Evolutionary conservation across 1,139 yeast genomes (phyloP).

Genomic region (Suhomyces atakaporum): DNA sequence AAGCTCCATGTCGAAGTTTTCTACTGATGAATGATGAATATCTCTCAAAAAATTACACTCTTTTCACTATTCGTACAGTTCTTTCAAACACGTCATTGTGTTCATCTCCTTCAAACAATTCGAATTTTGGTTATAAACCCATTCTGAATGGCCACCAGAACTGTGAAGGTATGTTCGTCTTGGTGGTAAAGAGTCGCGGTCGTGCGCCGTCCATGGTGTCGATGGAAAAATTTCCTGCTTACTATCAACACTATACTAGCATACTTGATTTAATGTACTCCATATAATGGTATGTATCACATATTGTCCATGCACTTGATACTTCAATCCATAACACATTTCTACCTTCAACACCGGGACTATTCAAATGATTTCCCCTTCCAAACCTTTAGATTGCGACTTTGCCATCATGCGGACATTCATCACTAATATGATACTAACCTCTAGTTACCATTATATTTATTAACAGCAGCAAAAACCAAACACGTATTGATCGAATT

Average conservation of each 20-base stretch:
- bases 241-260: slow-evolving; percentile 2
- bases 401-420: neutral
- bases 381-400: neutral
- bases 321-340: too few species aligned
- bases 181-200: neutral
- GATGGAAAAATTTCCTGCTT: slow-evolving; percentile 12
- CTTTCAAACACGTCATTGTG: too few species aligned
- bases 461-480: slow-evolving; percentile 88
- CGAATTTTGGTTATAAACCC: too few species aligned
- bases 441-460: slow-evolving; percentile 77
- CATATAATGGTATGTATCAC: slow-evolving; percentile 12
- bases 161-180: neutral
- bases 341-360: too few species aligned
- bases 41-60: too few species aligned
- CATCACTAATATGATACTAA: slow-evolving; percentile 20
- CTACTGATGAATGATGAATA: too few species aligned
- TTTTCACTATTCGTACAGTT: too few species aligned
- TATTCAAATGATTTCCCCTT: neutral
- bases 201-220: slow-evolving; percentile 9
- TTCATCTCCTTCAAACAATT: too few species aligned
- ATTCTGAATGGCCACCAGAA: too few species aligned
- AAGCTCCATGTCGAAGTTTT: too few species aligned
- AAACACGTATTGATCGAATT: slow-evolving; percentile 87
- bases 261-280: slow-evolving; percentile 8
- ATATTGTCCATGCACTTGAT: neutral